Percentiles rank a stretch among this genome's conserved stretches.
phyloP scores from a whole-genome alignment of 192 early-diverging fungal species.

The Piromyces finnis region DNA sequence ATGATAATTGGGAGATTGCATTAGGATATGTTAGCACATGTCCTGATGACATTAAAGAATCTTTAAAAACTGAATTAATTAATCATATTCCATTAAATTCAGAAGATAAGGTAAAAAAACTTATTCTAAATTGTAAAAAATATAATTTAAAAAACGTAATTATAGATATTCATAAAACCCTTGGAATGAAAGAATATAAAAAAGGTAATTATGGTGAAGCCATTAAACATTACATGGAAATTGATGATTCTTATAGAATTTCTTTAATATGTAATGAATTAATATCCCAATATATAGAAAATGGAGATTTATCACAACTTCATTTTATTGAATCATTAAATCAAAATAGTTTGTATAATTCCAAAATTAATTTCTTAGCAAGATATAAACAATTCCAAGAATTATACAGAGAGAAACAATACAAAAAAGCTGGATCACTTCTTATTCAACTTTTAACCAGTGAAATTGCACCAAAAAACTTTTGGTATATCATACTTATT shows the following conservation, averaged over 20 bases:
- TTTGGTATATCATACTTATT: slow-evolving; percentile 24
- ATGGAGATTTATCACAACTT: slow-evolving; percentile 11
- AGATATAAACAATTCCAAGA: background rate
- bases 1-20: background rate
- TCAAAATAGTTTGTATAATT: slow-evolving; percentile 6
- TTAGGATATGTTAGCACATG: background rate
- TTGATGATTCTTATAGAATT: slow-evolving; percentile 20
- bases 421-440: slow-evolving; percentile 13
- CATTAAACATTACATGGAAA: slow-evolving; percentile 36
- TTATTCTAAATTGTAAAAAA: background rate
- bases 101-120: background rate
- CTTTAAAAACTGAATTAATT: background rate
- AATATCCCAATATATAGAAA: slow-evolving; percentile 22
- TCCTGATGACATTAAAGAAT: background rate
- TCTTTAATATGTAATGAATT: slow-evolving; percentile 32
- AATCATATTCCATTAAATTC: background rate
- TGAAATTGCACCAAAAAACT: slow-evolving; percentile 27
- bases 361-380: background rate
- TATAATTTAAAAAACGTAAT: background rate
- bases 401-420: background rate
- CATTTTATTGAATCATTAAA: slow-evolving; percentile 27
- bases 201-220: slow-evolving; percentile 37
- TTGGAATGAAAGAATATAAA: slow-evolving; percentile 12
- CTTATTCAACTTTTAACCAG: slow-evolving; percentile 21
- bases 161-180: background rate